Base-by-base conservation (phyloP, 192 early-diverging fungal genomes). In the Lobosporangium transversale region DNA sequence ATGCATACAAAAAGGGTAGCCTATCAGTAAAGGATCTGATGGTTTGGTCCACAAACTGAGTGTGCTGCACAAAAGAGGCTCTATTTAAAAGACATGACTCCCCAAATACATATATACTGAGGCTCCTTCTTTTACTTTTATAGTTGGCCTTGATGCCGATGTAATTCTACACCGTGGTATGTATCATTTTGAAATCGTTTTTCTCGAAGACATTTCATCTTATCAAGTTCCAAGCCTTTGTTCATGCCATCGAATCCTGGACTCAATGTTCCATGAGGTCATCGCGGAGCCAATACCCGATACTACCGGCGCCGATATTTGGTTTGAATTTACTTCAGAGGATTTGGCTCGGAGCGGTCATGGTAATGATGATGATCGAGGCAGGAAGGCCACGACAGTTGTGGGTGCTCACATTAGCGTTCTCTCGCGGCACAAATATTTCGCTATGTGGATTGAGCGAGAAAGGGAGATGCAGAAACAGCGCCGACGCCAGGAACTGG, bases 111-210 rank as follows among this genome's bases (percentile, higher is more conserved):
- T n/a, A n/a, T n/a, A n/a, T n/a, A n/a, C n/a, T n/a, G n/a, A n/a
- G n/a, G n/a, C n/a, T n/a, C n/a, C n/a, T n/a, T n/a, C n/a, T n/a
- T n/a, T n/a, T n/a, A n/a, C n/a, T n/a, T n/a, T n/a, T n/a, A n/a
- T n/a, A 73, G 70, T 73, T 9, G 55, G 58, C 18, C 15, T 73
- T 1, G 70, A 73, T 32, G 70, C 70, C 3, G n/a, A 18, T 14
- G 44, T 20, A 0, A 31, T 75, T 35, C 26, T 45, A 1, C 15
- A 66, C 17, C 18, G 27, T 1, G 40, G 49, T 17, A 29, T 36
- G 9, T 75, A 66, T 18, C 43, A 55, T 12, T 36, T 75, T 21
- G 63, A 61, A 18, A 40, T 65, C 12, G 52, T 55, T 6, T n/a
- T 75, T 29, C 61, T 63, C 0, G 63, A 75, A 43, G 58, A 66